Evolutionary conservation across 2,329 filamentous ascomycete genomes (phyloP), one percentile per base, ranked within the genome.

Genomic region (Botryosphaeria dothidea): DNA sequence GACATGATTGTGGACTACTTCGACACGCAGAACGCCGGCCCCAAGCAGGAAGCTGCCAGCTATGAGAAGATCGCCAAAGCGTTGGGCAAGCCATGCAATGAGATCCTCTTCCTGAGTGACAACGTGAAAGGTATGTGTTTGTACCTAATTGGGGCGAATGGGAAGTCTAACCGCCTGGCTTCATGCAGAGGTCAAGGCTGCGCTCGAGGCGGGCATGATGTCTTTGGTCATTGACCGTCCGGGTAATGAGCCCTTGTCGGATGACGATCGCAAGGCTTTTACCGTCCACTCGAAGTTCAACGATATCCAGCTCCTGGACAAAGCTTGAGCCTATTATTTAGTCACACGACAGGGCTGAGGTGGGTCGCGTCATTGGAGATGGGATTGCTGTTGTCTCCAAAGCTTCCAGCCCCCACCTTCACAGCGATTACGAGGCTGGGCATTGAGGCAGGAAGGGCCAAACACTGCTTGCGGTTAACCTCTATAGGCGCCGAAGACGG

Each of bases 41-140:
- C 86, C 64, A 95, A 95, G 81, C 86, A 84, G 51, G 86, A 92
- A 70, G 74, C 78, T 43, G 76, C 75, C 23, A 93, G 91, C 75
- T 95, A 94, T 78, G 76, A 79, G 69, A 86, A 81, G 70, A 93
- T 93, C 69, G 81, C 85, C 54, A 75, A 76, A 52, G 79, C 81
- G 66, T 68, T 85, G 17, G 78, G 82, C 36, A 79, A 83, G 65
- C 70, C 79, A 57, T 75, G 83, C 19, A 76, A 75, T 11, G 81
- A 85, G 64, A 91, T 91, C 81, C 81, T 92, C n/a, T 95, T 95
- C 75, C 79, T 94, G 67, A 94, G 90, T 72, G 92, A 95, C 78
- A 93, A 93, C 72, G 83, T 91, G 51, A 86, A 85, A 72, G 83
- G 80, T 82, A 75, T 46, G 68, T 72, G 71, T 56, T 34, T 31